These are phyloP conservation scores for Gillenia trifoliata DNA, from an alignment of 306 rosid species.

Conservation along the genomic window DNA sequence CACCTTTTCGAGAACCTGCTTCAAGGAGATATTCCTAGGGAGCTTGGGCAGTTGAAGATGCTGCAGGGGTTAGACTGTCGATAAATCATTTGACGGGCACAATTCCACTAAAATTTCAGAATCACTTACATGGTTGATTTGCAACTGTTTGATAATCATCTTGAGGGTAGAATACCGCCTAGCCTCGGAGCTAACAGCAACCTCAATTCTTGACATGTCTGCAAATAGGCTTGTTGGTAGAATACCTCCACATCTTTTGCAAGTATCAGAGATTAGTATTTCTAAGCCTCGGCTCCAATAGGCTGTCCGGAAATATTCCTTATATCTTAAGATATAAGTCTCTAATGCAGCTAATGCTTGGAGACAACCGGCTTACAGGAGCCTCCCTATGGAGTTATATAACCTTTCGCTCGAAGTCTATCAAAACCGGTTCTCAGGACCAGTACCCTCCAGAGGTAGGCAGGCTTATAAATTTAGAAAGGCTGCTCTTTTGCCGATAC, in stretches of 20 bases:
- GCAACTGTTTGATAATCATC: slow-evolving; percentile 68
- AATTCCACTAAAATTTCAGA: slow-evolving; percentile 60
- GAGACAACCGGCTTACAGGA: slow-evolving; percentile 59
- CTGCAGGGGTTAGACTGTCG: slow-evolving; percentile 52
- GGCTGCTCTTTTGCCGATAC: slow-evolving; percentile 63
- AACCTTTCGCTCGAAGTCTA: slow-evolving; percentile 68
- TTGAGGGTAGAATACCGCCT: slow-evolving; percentile 69
- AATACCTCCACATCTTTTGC: slow-evolving; percentile 65
- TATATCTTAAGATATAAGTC: slow-evolving; percentile 52
- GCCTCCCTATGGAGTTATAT: slow-evolving; percentile 50
- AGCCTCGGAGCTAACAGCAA: slow-evolving; percentile 46
- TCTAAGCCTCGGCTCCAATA: slow-evolving; percentile 73
- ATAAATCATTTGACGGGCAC: slow-evolving; percentile 61
- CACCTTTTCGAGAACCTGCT: slow-evolving; percentile 67
- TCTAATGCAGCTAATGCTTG: slow-evolving; percentile 68
- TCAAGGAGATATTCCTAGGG: slow-evolving; percentile 55
- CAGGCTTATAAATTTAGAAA: slow-evolving; percentile 40
- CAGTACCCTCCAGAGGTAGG: slow-evolving; percentile 50
- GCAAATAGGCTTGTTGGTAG: slow-evolving; percentile 53
- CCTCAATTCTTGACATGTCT: slow-evolving; percentile 63
- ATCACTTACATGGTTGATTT: slow-evolving; percentile 50
- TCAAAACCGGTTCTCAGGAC: slow-evolving; percentile 53
- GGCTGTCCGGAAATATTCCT: slow-evolving; percentile 65
- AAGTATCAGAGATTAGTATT: slow-evolving; percentile 44
- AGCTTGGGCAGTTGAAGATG: slow-evolving; percentile 48